Evolutionary conservation across 495 filamentous ascomycete genomes (phyloP).

Genomic region (Durotheca rogersii): DNA sequence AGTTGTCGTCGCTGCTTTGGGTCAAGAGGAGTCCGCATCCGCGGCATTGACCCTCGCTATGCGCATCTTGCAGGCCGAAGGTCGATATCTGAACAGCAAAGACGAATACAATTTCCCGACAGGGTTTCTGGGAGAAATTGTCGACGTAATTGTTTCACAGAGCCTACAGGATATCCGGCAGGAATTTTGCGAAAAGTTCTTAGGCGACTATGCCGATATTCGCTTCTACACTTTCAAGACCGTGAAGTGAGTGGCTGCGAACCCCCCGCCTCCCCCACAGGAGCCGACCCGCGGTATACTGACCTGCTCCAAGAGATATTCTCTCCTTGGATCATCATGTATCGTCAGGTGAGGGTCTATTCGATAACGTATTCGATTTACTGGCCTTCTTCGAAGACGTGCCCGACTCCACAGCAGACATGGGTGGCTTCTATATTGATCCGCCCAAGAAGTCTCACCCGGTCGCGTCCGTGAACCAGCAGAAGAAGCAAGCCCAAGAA

Average conservation of each 20-base stretch:
- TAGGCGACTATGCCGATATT: conserved; percentile 80
- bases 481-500: conserved; percentile 75
- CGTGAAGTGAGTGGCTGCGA: conserved; percentile 58
- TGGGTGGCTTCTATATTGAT: conserved; percentile 64
- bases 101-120: conserved; percentile 66
- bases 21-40: conserved; percentile 51
- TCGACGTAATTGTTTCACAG: conserved; percentile 62
- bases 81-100: conserved; percentile 57
- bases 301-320: conserved; percentile 38
- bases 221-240: conserved; percentile 74
- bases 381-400: conserved; percentile 65
- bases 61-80: conserved; percentile 78
- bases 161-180: conserved; percentile 57
- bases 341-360: conserved; percentile 41
- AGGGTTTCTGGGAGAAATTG: conserved; percentile 60
- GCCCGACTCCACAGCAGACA: conserved; percentile 60
- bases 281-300: conserved; percentile 1
- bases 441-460: conserved; percentile 53
- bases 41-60: conserved; percentile 75
- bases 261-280: too few species aligned
- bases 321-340: conserved; percentile 37
- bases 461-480: conserved; percentile 56
- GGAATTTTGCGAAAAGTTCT: conserved; percentile 74
- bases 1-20: conserved; percentile 55
- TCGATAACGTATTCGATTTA: conserved; percentile 61